These are phyloP conservation scores for Coniferiporia weirii DNA, from an alignment of 1,284 basidiomycete species.

Conservation along the genomic window DNA sequence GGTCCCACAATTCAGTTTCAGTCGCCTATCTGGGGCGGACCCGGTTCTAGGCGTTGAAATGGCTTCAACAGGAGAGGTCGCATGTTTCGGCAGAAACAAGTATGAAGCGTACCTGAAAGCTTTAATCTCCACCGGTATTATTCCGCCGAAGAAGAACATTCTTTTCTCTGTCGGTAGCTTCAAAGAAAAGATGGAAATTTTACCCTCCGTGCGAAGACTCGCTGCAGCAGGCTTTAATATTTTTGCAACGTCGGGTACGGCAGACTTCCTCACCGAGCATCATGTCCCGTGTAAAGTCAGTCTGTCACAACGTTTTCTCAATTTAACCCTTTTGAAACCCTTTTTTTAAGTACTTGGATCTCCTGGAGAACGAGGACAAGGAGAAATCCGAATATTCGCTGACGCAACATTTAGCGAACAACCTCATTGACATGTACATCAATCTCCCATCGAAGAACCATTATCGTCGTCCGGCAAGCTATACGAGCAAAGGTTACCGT, in stretches of 20 bases:
- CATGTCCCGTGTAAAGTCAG: conserved; percentile 61
- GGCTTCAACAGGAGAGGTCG: conserved; percentile 99
- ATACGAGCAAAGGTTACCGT: conserved; percentile 94
- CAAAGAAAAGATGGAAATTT: conserved; percentile 95
- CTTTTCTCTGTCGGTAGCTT: conserved; percentile 93
- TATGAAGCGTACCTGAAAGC: conserved; percentile 99
- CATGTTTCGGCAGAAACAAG: conserved; percentile 96
- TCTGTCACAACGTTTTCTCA: conserved; percentile 19
- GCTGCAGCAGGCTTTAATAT: conserved; percentile 92
- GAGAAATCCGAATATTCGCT: conserved; percentile 96
- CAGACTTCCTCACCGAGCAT: conserved; percentile 89
- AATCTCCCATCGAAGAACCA: conserved; percentile 98
- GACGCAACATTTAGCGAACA: conserved; percentile 92
- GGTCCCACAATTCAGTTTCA: conserved; percentile 98
- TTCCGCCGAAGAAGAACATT: conserved; percentile 93
- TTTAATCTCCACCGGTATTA: conserved; percentile 92
- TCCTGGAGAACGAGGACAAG: conserved; percentile 87
- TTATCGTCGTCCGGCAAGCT: conserved; percentile 95
- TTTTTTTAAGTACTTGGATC: conserved; percentile 71
- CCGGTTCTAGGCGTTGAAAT: conserved; percentile 99
- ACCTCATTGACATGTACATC: conserved; percentile 98
- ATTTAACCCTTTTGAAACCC: conserved; percentile 47
- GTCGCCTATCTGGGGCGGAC: conserved; percentile 91
- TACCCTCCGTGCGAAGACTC: conserved; percentile 96
- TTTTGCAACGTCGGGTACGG: conserved; percentile 95